Evolutionary conservation across 2,329 filamentous ascomycete species (phyloP), one percentile per base, ranked within the genome.

Genomic region (Tolypocladium album): DNA sequence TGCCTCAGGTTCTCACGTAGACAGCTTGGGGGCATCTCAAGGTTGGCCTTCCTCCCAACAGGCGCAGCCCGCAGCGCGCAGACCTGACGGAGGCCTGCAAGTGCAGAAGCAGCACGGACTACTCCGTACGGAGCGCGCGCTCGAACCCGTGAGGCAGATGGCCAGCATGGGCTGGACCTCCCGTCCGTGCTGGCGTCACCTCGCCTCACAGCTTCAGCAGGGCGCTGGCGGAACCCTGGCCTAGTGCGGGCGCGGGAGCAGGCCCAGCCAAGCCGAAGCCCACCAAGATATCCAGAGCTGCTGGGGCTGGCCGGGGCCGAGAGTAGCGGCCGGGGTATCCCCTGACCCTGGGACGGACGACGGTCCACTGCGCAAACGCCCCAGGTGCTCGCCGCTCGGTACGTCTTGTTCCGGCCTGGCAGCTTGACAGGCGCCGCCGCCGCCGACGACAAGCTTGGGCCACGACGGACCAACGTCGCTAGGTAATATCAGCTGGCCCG

Each of bases 161-260:
- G 24, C 45, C 13, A 17, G 24, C 45, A 15, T 47, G 22, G 24
- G 47, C 47, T 50, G 27, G 8, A 36, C 27, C 27, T 36, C 17
- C 50, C 50, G 50, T 22, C 13, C 4, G 31, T 38, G 50, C 50
- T 55, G 50, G 50, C 50, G 50, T 36, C 50, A 55, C 50, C 31
- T n/a, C 50, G 50, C 50, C 50, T 22, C 36, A 38, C 50, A 36
- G 50, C 50, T 55, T 36, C 50, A 36, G 50, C 50, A 53, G 50
- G 50, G 31, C 50, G 31, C 31, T 22, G 50, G 47, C 31, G 31
- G 31, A 17, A 36, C 11, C 47, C 50, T 1, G 34, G 50, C 40
- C 12, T 60, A 60, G 59, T 39, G 59, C 45, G 45, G 39, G 55
- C 59, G 59, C 59, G 59, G 59, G 36, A 60, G 43, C 59, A 31